These are phyloP conservation scores for Pichia sporocuriosa DNA, from an alignment of 805 yeast species.

Conservation along the genomic window DNA sequence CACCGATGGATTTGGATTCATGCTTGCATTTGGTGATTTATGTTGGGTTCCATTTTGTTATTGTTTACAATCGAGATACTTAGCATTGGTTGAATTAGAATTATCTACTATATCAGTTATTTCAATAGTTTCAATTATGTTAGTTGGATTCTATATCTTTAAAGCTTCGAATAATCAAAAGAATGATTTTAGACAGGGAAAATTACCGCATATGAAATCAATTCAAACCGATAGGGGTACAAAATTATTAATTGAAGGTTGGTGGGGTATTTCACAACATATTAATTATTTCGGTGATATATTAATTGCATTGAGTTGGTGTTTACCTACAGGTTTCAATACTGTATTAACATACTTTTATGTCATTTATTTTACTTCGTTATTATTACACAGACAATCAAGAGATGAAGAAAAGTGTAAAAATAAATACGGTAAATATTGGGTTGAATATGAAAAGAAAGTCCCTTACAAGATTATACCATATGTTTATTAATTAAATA, in stretches of 20 bases:
- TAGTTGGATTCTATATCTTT: conserved; percentile 71
- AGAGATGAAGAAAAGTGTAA: conserved; percentile 92
- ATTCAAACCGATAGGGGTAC: conserved; percentile 75
- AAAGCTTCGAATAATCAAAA: conserved; percentile 80
- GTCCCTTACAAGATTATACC: conserved; percentile 94
- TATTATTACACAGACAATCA: conserved; percentile 79
- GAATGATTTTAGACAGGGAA: conserved; percentile 74
- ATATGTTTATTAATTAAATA: conserved; percentile 66
- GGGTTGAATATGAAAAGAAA: conserved; percentile 72
- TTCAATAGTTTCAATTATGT: conserved; percentile 37
- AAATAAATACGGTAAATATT: conserved; percentile 74
- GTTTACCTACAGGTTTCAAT: conserved; percentile 77
- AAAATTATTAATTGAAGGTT: conserved; percentile 76
- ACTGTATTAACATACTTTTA: conserved; percentile 86
- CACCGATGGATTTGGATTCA: conserved; percentile 95
- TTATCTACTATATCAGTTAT: conserved; percentile 43
- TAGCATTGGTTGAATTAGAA: conserved; percentile 55
- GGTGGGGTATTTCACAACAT: conserved; percentile 95
- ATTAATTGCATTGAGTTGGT: conserved; percentile 87
- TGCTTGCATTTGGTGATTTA: conserved; percentile 92
- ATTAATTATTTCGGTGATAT: conserved; percentile 95
- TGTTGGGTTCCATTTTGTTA: conserved; percentile 91
- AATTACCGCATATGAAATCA: conserved; percentile 57
- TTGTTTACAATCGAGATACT: conserved; percentile 75
- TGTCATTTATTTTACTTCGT: conserved; percentile 70